These are phyloP conservation scores for Podochytrium sp. DNA, from an alignment of 192 early-diverging fungal genomes.

Conservation along the genomic window DNA sequence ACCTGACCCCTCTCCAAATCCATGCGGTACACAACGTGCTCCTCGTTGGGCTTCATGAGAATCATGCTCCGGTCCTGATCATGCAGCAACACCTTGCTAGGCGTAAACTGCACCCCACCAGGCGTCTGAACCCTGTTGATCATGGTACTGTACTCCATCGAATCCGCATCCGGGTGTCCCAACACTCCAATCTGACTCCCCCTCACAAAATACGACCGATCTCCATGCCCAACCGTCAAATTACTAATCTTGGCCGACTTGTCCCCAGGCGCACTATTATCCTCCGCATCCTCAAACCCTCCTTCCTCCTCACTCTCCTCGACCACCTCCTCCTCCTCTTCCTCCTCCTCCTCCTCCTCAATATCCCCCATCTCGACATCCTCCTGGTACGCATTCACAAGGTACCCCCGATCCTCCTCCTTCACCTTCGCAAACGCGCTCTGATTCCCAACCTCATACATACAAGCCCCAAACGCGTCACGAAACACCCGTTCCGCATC, in stretches of 20 bases:
- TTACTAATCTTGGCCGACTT: constrained; percentile 68
- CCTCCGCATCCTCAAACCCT: constrained; percentile 1
- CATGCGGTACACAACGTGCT: constrained; percentile 82
- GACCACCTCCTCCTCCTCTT: constrained; percentile 44
- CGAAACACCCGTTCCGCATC: constrained; percentile 60
- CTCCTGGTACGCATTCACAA: constrained; percentile 75
- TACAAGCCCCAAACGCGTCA: constrained; percentile 66
- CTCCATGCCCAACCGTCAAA: constrained; percentile 84
- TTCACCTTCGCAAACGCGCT: constrained; percentile 67
- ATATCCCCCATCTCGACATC: constrained; percentile 69
- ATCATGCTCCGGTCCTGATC: constrained; percentile 82
- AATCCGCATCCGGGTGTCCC: constrained; percentile 72
- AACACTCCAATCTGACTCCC: constrained; percentile 91
- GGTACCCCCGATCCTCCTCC: constrained; percentile 65
- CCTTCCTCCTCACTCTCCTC: constrained; percentile 45
- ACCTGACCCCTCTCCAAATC: constrained; percentile 90
- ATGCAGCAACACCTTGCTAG: constrained; percentile 81
- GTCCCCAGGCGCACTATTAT: constrained; percentile 13
- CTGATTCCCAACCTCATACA: constrained; percentile 77
- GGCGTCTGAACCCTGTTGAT: constrained; percentile 75
- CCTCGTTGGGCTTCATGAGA: constrained; percentile 72
- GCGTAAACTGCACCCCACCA: constrained; percentile 65
- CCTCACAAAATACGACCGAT: constrained; percentile 88
- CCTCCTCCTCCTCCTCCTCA: constrained; percentile 54
- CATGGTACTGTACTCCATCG: constrained; percentile 76